Conservation (phyloP, 768 basidiomycete species). For the Gyrodon lividus region DNA sequence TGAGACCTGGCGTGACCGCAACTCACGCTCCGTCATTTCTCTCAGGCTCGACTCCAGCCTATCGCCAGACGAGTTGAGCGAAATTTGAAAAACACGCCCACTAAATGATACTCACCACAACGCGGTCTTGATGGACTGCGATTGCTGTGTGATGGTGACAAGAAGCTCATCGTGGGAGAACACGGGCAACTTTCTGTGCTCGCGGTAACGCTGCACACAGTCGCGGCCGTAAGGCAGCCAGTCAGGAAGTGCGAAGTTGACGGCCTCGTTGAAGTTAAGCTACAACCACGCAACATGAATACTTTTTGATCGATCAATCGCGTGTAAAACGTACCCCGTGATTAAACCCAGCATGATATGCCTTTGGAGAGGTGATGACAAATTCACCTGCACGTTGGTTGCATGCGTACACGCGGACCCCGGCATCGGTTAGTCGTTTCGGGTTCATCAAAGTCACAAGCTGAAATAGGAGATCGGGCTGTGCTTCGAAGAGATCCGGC, state of each 20-base stretch:
- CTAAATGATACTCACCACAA: constrained; percentile 64
- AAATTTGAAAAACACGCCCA: constrained; percentile 13
- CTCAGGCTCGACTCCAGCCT: constrained; percentile 84
- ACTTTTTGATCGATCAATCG: constrained; percentile 20
- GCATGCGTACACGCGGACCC: constrained; percentile 89
- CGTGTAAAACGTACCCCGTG: constrained; percentile 74
- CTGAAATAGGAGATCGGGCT: constrained; percentile 96
- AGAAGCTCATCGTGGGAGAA: constrained; percentile 98
- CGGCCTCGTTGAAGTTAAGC: constrained; percentile 99
- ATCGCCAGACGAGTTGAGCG: constrained; percentile 18
- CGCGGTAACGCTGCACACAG: constrained; percentile 87
- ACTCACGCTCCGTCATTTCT: constrained; percentile 89
- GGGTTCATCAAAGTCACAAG: constrained; percentile 98
- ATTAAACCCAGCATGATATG: constrained; percentile 97
- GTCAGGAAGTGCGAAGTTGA: constrained; percentile 96
- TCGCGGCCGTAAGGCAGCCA: constrained; percentile 88
- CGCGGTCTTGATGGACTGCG: constrained; percentile 87
- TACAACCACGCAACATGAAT: constrained; percentile 37
- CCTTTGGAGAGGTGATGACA: constrained; percentile 96
- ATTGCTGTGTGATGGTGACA: constrained; percentile 96
- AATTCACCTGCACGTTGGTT: constrained; percentile 98
- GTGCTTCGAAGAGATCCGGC: constrained; percentile 96
- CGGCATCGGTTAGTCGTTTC: constrained; percentile 77
- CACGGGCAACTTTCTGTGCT: constrained; percentile 90
- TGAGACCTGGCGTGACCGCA: constrained; percentile 61